Conservation (phyloP, 2,329 filamentous ascomycete species). For the Lasiodiplodia citricola region DNA sequence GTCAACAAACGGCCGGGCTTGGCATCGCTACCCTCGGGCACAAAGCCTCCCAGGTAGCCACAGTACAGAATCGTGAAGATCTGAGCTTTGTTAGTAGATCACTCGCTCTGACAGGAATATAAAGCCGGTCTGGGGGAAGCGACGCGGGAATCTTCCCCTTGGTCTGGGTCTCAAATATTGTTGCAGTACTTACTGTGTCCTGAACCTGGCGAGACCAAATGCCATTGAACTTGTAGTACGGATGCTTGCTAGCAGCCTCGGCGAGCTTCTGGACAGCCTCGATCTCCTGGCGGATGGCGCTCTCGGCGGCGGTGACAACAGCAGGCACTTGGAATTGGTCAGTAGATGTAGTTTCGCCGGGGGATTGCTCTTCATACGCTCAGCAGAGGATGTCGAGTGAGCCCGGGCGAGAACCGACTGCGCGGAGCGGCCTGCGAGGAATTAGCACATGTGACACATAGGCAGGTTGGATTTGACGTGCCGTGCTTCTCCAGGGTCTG, state of each 20-base stretch:
- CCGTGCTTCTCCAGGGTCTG: constrained; percentile 81
- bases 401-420: constrained; percentile 86
- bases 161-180: background rate
- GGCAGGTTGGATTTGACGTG: constrained; percentile 34
- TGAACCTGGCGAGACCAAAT: constrained; percentile 87
- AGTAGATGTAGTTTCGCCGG: background rate
- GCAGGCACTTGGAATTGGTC: constrained; percentile 62
- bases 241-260: constrained; percentile 77
- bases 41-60: constrained; percentile 81
- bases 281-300: constrained; percentile 73
- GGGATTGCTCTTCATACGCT: constrained; percentile 54
- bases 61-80: constrained; percentile 64
- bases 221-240: constrained; percentile 97
- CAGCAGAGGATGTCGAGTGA: constrained; percentile 78
- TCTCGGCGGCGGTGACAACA: constrained; percentile 72
- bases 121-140: background rate
- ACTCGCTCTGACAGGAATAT: background rate
- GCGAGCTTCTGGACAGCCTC: constrained; percentile 73
- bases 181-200: constrained; percentile 65
- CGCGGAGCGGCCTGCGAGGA: constrained; percentile 67
- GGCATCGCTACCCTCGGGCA: constrained; percentile 55
- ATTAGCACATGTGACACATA: background rate
- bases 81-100: constrained; percentile 42
- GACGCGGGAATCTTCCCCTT: background rate
- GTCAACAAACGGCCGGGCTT: constrained; percentile 73